Percentiles rank a stretch among this genome's conserved stretches.
Conservation (phyloP, 306 rosid species). For the Quercus rubra region DNA sequence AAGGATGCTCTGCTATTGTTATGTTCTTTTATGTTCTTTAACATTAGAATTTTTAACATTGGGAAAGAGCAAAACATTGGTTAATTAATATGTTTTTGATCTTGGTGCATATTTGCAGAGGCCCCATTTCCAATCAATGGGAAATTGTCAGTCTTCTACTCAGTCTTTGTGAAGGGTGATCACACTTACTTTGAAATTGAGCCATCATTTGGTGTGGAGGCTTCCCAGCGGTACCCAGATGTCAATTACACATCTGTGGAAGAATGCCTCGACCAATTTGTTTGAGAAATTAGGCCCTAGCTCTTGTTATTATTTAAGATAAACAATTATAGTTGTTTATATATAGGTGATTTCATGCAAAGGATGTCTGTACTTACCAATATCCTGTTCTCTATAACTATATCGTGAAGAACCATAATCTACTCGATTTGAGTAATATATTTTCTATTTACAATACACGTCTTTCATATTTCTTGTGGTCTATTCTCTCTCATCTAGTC, state of each 20-base stretch:
- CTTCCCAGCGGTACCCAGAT: conserved; percentile 73
- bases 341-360: too few relatives aligned
- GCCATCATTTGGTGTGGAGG: conserved; percentile 83
- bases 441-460: too few relatives aligned
- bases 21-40: too few relatives aligned
- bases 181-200: conserved; percentile 77
- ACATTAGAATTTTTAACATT: not conserved
- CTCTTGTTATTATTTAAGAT: too few relatives aligned
- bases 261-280: conserved; percentile 62
- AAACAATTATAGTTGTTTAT: too few relatives aligned
- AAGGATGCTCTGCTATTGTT: not conserved
- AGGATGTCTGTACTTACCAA: too few relatives aligned
- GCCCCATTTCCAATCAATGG: conserved; percentile 68
- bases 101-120: conserved; percentile 36
- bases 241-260: conserved; percentile 81
- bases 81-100: not conserved
- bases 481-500: too few relatives aligned
- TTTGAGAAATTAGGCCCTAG: conserved; percentile 15
- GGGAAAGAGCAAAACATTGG: too few relatives aligned
- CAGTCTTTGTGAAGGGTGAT: conserved; percentile 77
- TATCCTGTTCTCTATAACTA: too few relatives aligned
- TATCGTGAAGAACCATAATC: too few relatives aligned
- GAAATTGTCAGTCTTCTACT: conserved; percentile 56
- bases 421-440: too few relatives aligned
- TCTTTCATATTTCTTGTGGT: too few relatives aligned